A percentile compares a stretch with the other conserved stretches of the same genome.
Evolutionary conservation across 2,329 filamentous ascomycete genomes (phyloP).

Genomic region (Claviceps paspali): DNA sequence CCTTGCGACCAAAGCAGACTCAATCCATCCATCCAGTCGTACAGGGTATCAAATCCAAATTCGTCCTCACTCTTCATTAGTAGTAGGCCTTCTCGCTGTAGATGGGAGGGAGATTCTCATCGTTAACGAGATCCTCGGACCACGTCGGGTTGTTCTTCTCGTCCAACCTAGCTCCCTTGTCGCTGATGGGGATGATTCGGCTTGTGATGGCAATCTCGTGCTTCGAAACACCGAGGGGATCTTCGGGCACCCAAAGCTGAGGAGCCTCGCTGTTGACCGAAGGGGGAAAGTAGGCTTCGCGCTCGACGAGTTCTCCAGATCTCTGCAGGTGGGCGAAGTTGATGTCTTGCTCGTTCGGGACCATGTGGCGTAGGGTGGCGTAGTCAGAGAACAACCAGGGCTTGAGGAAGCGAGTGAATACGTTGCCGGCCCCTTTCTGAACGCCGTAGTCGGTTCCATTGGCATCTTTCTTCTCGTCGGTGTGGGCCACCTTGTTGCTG

Average conservation of each 20-base stretch:
- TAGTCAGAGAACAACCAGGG: conserved; percentile 68
- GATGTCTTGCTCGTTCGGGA: conserved; percentile 40
- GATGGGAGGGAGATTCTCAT: conserved; percentile 26
- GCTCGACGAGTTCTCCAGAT: conserved; percentile 39
- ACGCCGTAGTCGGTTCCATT: conserved; percentile 12
- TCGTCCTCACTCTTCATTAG: conserved; percentile 12
- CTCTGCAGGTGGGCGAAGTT: conserved; percentile 38
- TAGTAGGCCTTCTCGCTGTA: conserved; percentile 30
- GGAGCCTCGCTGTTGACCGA: conserved; percentile 46
- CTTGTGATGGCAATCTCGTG: conserved; percentile 56
- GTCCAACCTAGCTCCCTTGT: conserved; percentile 54
- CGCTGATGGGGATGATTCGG: conserved; percentile 53
- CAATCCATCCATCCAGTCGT: too few species aligned
- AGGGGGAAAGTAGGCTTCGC: conserved; percentile 58
- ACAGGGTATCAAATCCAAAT: conserved; percentile 8
- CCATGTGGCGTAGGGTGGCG: conserved; percentile 49
- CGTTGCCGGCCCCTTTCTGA: conserved; percentile 34
- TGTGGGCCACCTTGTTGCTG: too few species aligned
- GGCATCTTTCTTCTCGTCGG: conserved; percentile 6
- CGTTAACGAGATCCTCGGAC: conserved; percentile 16
- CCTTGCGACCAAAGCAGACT: too few species aligned
- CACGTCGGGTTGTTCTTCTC: conserved; percentile 40
- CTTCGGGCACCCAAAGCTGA: conserved; percentile 61
- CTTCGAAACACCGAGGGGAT: conserved; percentile 50
- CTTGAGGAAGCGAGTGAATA: conserved; percentile 49